Conservation (phyloP, 78 protist genomes). For the Planoprotostelium fungivorum region DNA sequence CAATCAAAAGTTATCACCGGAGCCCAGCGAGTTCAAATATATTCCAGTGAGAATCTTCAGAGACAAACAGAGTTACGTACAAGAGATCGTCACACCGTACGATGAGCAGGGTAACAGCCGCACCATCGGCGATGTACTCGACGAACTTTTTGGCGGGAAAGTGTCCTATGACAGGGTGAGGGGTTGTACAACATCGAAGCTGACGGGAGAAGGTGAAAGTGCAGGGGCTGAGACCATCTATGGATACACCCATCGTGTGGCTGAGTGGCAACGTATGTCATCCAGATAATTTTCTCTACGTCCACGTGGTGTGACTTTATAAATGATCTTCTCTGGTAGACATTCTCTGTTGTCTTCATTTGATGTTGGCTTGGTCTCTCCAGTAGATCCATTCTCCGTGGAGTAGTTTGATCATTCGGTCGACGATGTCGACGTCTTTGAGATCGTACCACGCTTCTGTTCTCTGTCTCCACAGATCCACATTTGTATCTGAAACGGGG, state of each 20-base stretch:
- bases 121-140: not conserved
- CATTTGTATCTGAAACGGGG: not conserved
- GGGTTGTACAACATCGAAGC: no score
- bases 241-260: constrained; percentile 29
- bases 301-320: no score
- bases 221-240: constrained; percentile 6
- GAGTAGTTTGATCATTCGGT: not conserved
- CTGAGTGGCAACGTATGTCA: constrained; percentile 7
- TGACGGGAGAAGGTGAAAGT: not conserved
- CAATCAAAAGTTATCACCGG: not conserved
- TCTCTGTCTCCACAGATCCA: not conserved
- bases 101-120: not conserved
- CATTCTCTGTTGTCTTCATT: no score
- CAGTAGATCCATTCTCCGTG: not conserved
- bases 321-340: no score
- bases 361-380: no score
- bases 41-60: not conserved
- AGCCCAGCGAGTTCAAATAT: not conserved
- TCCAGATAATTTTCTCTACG: constrained; percentile 21
- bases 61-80: not conserved
- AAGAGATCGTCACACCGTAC: not conserved
- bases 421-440: not conserved
- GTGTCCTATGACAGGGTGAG: not conserved
- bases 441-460: not conserved
- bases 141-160: not conserved